Conservation (phyloP, 306 rosid genomes). For the Styphnolobium japonicum region DNA sequence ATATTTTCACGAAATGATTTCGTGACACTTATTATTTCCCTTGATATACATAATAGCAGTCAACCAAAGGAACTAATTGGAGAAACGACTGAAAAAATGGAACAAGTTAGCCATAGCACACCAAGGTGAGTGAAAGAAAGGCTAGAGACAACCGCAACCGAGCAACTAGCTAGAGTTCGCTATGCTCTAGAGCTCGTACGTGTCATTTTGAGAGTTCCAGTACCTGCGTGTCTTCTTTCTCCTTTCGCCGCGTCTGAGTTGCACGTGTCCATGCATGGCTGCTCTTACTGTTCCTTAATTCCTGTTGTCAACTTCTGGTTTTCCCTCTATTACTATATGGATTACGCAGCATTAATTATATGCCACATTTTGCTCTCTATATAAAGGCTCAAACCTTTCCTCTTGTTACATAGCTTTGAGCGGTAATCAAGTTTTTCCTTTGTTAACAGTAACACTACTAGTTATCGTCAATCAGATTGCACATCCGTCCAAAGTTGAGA, state of each 20-base stretch:
- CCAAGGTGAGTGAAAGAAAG: background rate
- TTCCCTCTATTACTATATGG: background rate
- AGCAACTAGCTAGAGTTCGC: background rate
- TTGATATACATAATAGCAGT: no score
- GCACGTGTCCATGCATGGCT: slow-evolving; percentile 25
- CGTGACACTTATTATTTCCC: no score
- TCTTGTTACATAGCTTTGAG: background rate
- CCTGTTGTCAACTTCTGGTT: slow-evolving; percentile 29
- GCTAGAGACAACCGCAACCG: background rate
- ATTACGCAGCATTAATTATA: background rate
- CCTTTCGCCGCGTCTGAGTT: background rate
- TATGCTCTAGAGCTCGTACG: background rate
- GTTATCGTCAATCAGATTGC: background rate
- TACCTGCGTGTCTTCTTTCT: slow-evolving; percentile 24
- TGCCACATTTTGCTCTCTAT: background rate
- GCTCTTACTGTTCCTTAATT: background rate
- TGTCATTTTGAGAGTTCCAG: slow-evolving; percentile 1
- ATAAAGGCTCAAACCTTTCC: slow-evolving; percentile 15
- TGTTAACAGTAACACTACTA: background rate
- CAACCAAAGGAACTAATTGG: no score
- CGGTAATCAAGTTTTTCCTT: background rate
- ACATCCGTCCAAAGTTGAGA: background rate
- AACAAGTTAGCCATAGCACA: no score
- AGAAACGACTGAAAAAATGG: no score
- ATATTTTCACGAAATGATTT: no score